phyloP scores from a whole-genome alignment of 2,329 filamentous ascomycete species.

The Westerdykella aurantiaca region DNA sequence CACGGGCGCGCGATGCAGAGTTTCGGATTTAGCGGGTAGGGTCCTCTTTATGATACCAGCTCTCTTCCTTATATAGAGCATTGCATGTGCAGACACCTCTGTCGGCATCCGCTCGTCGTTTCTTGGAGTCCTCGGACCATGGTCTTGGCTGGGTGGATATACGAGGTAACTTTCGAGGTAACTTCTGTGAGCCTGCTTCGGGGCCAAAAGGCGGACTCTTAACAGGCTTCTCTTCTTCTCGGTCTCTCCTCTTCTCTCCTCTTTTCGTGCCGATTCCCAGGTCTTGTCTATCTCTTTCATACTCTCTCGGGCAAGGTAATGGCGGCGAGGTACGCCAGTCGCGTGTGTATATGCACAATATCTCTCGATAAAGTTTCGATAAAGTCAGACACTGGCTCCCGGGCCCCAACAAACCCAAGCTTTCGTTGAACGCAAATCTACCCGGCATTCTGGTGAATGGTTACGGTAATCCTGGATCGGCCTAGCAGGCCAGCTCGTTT shows the following conservation, averaged over 20 bases:
- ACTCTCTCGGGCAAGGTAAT: slow-evolving; percentile 9
- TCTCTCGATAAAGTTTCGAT: no score
- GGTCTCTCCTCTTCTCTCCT: slow-evolving; percentile 6
- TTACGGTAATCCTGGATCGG: slow-evolving; percentile 18
- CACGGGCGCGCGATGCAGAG: slow-evolving; percentile 38
- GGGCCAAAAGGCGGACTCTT: background rate
- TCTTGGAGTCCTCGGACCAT: slow-evolving; percentile 19
- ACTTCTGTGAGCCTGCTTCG: no score
- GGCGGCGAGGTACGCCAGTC: slow-evolving; percentile 3
- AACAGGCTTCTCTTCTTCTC: slow-evolving; percentile 9
- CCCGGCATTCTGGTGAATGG: slow-evolving; percentile 9
- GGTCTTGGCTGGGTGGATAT: slow-evolving; percentile 20
- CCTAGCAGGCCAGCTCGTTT: slow-evolving; percentile 17
- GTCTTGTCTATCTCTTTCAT: slow-evolving; percentile 2
- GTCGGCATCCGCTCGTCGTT: slow-evolving; percentile 25
- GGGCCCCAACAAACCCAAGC: slow-evolving; percentile 7
- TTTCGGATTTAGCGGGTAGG: slow-evolving; percentile 29
- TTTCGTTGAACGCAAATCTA: slow-evolving; percentile 13
- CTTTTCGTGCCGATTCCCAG: slow-evolving; percentile 6
- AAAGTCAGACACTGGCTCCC: background rate
- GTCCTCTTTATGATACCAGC: slow-evolving; percentile 36
- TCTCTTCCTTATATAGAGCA: slow-evolving; percentile 25
- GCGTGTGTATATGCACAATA: background rate
- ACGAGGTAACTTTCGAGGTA: slow-evolving; percentile 7
- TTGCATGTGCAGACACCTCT: slow-evolving; percentile 25